phyloP scores from a whole-genome alignment of 345 rosid species.

The Arabis alpina region DNA sequence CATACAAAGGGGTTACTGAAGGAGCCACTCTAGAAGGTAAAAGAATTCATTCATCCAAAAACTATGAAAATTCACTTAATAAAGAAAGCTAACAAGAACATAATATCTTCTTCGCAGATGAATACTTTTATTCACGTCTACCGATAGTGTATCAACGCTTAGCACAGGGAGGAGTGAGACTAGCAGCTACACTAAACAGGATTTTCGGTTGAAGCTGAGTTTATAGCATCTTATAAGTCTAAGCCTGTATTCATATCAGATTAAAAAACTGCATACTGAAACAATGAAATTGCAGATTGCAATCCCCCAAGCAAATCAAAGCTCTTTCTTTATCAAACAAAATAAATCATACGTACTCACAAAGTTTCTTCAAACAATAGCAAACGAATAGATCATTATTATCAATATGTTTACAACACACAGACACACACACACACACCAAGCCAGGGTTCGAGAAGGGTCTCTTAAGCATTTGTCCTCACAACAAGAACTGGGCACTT shows the following conservation, averaged over 20 bases:
- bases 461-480: slow-evolving; percentile 41
- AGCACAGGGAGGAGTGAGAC: slow-evolving; percentile 88
- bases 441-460: background rate
- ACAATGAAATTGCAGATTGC: slow-evolving; percentile 3
- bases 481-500: slow-evolving; percentile 66
- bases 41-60: background rate
- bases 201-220: slow-evolving; percentile 48
- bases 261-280: slow-evolving; percentile 1
- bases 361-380: slow-evolving; percentile 14
- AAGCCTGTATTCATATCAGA: background rate
- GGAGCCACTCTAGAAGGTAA: slow-evolving; percentile 69
- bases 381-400: slow-evolving; percentile 13
- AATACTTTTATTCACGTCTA: slow-evolving; percentile 71
- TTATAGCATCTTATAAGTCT: background rate
- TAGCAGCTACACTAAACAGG: slow-evolving; percentile 82
- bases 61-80: slow-evolving; percentile 1
- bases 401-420: slow-evolving; percentile 23
- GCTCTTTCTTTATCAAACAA: slow-evolving; percentile 17
- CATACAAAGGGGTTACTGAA: slow-evolving; percentile 70
- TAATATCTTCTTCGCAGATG: slow-evolving; percentile 54
- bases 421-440: slow-evolving; percentile 29
- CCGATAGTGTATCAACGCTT: slow-evolving; percentile 64
- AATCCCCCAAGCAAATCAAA: background rate
- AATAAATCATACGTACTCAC: slow-evolving; percentile 19
- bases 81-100: slow-evolving; percentile 20